Base-by-base conservation (phyloP, 148 eudicot genomes). In the Nepenthes mirabilis region DNA sequence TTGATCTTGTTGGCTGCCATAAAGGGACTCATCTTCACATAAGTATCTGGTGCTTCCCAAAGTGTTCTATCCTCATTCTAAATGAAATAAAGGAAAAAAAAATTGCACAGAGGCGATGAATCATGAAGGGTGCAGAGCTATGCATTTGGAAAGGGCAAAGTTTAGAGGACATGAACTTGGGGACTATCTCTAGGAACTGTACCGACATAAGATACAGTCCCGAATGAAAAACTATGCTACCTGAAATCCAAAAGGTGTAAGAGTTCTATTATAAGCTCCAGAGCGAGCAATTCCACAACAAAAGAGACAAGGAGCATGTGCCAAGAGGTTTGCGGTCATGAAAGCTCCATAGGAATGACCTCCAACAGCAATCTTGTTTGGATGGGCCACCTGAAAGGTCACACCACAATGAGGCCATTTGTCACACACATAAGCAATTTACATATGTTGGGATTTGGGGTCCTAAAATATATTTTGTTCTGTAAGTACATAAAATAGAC, bases 341-440 rank as follows among this genome's bases (percentile, higher is more conserved):
- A 91, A 91, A 60, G 97, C 97, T 65, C 97, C 97, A 72, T 91
- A 91, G 52, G 97, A 91, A 77, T 91, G 97, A 72, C 97, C 97
- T 47, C 97, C 97, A 65, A 91, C 68, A 59, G 97, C 97, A 66
- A 91, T 85, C 75, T 85, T 91, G 78, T 71, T 59, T 13, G 95
- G 97, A 76, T 91, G 84, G 68, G 96, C 96, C 79, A 91, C 97
- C 97, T 91, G 33, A 37, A 73, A 73, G 49, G 37, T 51, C 45
- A 49, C 14, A 37, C 9, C 36, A 34, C 23, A 36, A 37, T 37
- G 2, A 13, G 45, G 55, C 55, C 2, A 32, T 23, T 14, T 1
- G 14, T n/a, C 32, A 13, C 32, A 13, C 5, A 14, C 0, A 52
- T 1, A 52, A 52, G 32, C n/a, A 32, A 1, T n/a, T n/a, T n/a